phyloP scores from a whole-genome alignment of 169 alveolate genomes.

The Pseudocohnilembus persalinus region DNA sequence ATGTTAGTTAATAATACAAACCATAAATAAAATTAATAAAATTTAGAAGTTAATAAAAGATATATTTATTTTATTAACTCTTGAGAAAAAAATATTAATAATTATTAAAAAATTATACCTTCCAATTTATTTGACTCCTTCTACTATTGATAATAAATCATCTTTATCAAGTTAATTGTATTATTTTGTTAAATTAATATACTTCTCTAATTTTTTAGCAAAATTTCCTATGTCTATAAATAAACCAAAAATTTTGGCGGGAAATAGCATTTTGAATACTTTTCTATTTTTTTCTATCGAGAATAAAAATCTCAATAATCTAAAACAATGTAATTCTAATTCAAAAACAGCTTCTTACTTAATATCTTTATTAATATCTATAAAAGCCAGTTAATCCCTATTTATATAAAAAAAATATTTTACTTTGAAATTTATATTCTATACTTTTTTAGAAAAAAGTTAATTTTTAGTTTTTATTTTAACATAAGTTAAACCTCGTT shows the following conservation, averaged over 20 bases:
- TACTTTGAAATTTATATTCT: no score
- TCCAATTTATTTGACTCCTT: slow-evolving; percentile 13
- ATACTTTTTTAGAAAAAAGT: no score
- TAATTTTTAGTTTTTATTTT: no score
- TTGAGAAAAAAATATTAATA: no score
- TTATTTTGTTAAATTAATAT: slow-evolving; percentile 53
- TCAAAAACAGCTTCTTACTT: slow-evolving; percentile 52
- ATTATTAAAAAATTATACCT: slow-evolving; percentile 19
- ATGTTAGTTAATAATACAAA: no score
- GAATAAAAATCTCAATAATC: slow-evolving; percentile 60
- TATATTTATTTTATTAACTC: no score
- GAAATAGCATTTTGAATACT: slow-evolving; percentile 66
- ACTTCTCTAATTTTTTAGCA: slow-evolving; percentile 46
- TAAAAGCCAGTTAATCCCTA: slow-evolving; percentile 11
- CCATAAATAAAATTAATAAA: no score
- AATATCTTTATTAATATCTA: slow-evolving; percentile 36
- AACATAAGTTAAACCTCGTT: no score
- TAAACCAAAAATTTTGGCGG: slow-evolving; percentile 68
- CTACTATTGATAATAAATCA: slow-evolving; percentile 36
- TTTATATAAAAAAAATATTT: not conserved
- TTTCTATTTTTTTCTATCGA: slow-evolving; percentile 67
- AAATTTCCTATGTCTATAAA: slow-evolving; percentile 82
- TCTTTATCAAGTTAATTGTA: slow-evolving; percentile 46
- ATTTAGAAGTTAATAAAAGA: no score
- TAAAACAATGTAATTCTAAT: slow-evolving; percentile 60